Percentiles rank a stretch among this genome's conserved stretches.
phyloP scores from a whole-genome alignment of 306 rosid species.

The Lathyrus tuberosus region DNA sequence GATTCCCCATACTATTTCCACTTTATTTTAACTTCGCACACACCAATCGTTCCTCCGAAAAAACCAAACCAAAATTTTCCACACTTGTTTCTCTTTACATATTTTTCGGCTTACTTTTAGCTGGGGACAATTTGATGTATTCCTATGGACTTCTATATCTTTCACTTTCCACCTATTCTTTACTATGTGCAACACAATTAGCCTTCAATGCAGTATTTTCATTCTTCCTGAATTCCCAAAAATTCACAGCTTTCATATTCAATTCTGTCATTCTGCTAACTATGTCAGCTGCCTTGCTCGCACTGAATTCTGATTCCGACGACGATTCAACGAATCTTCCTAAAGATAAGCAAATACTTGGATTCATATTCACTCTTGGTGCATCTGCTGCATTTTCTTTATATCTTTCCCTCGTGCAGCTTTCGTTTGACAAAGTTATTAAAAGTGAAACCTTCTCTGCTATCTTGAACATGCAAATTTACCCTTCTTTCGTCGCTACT shows the following conservation, averaged over 20 bases:
- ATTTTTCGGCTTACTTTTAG: conserved; percentile 49
- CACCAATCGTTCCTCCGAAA: conserved; percentile 27
- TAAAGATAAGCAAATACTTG: conserved; percentile 41
- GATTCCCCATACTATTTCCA: conserved; percentile 66
- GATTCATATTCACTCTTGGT: conserved; percentile 55
- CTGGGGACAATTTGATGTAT: conserved; percentile 60
- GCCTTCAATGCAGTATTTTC: conserved; percentile 68
- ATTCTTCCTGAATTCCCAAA: conserved; percentile 59
- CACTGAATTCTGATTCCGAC: conserved; percentile 50
- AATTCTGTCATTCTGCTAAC: conserved; percentile 64
- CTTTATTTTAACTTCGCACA: conserved; percentile 39
- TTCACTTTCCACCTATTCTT: conserved; percentile 63
- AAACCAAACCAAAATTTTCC: conserved; percentile 38
- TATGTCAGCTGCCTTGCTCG: conserved; percentile 57
- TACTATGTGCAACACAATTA: conserved; percentile 65
- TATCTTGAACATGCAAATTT: conserved; percentile 55
- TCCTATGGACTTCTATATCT: conserved; percentile 66
- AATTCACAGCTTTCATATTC: conserved; percentile 55
- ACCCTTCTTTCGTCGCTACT: conserved; percentile 50
- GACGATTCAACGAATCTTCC: conserved; percentile 37
- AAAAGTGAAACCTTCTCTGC: conserved; percentile 51
- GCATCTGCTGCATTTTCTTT: conserved; percentile 60
- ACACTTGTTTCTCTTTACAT: conserved; percentile 40
- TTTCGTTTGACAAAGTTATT: conserved; percentile 58
- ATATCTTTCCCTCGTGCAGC: conserved; percentile 55